Conservation (phyloP, 129 eudicot genomes). For the Tagetes erecta region DNA sequence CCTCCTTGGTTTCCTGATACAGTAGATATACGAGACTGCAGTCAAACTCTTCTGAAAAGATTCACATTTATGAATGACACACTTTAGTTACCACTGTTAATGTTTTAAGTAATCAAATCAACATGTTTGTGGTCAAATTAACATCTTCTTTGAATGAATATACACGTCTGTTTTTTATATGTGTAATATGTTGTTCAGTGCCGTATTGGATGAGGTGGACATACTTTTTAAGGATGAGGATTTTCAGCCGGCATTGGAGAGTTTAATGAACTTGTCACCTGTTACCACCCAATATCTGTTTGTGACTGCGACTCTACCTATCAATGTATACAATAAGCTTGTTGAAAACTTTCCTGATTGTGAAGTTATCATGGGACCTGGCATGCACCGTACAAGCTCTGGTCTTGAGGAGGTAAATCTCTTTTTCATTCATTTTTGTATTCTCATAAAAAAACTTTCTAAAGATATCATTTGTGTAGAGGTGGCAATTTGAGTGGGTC, state of each 20-base stretch:
- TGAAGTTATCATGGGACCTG: constrained; percentile 91
- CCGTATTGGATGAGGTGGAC: constrained; percentile 95
- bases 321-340: constrained; percentile 77
- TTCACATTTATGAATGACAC: no score
- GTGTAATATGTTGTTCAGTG: constrained; percentile 42
- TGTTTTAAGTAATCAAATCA: neutral
- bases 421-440: neutral
- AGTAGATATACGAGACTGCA: no score
- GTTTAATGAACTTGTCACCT: constrained; percentile 66
- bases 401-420: constrained; percentile 86
- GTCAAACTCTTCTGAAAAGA: no score
- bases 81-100: no score
- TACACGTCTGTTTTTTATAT: neutral
- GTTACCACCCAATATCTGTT: constrained; percentile 82
- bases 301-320: constrained; percentile 96
- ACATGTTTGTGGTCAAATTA: constrained; percentile 3
- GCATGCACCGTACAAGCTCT: constrained; percentile 93
- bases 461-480: neutral
- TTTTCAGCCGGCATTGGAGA: constrained; percentile 77
- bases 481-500: neutral
- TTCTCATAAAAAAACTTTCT: neutral
- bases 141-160: neutral
- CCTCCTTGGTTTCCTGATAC: no score
- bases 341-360: constrained; percentile 86
- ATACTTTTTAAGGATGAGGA: constrained; percentile 88